Evolutionary conservation across 108 stramenopile genomes (phyloP).

Genomic region (Skeletonema menzelii): DNA sequence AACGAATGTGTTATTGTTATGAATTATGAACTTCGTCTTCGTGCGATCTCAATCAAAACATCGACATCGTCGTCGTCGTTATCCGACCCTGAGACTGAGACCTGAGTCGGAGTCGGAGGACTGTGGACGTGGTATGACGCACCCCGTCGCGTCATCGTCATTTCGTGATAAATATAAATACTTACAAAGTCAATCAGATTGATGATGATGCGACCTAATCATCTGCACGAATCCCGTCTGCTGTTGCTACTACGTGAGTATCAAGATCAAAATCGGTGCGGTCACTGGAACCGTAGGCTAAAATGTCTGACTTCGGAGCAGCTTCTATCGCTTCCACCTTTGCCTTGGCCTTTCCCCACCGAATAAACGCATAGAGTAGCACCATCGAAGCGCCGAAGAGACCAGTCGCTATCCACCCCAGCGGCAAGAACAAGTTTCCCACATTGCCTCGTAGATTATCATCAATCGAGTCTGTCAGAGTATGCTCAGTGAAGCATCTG

Average conservation of each 20-base stretch:
- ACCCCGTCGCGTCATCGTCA: too few species aligned
- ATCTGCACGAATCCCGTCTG: not conserved
- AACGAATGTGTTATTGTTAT: too few species aligned
- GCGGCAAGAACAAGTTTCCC: conserved; percentile 41
- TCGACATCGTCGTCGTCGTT: too few species aligned
- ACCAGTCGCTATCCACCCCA: conserved; percentile 39
- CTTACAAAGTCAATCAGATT: too few species aligned
- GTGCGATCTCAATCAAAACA: too few species aligned
- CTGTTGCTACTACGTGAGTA: not conserved
- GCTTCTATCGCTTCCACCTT: not conserved
- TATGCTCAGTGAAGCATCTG: conserved; percentile 46
- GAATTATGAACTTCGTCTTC: too few species aligned
- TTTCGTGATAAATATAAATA: too few species aligned
- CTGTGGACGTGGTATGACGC: too few species aligned
- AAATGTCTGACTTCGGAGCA: not conserved
- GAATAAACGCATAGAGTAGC: conserved; percentile 18
- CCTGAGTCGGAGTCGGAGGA: too few species aligned
- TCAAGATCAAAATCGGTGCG: not conserved
- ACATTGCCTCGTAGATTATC: conserved; percentile 50
- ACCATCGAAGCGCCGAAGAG: conserved; percentile 34
- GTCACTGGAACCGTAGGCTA: not conserved
- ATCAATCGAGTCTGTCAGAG: conserved; percentile 51
- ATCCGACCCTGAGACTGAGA: too few species aligned
- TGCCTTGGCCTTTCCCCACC: conserved; percentile 47
- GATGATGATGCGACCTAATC: not conserved